These are phyloP conservation scores for Salmacisia buchloeana DNA, from an alignment of 1,284 basidiomycete species.

Conservation along the genomic window DNA sequence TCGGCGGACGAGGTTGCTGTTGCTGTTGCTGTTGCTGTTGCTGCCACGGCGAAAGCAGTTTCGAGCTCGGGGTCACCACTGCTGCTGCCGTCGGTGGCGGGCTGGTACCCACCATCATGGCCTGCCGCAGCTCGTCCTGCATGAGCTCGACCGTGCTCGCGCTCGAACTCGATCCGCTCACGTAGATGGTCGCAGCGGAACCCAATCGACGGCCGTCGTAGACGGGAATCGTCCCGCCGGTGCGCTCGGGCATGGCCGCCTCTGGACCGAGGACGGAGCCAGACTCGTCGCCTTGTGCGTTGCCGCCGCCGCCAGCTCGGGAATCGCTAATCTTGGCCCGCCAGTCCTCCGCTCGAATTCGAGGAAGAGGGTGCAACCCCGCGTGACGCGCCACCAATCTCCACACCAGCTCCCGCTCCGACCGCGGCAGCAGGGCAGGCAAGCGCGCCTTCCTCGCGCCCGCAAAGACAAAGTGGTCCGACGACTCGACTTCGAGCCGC, in stretches of 20 bases:
- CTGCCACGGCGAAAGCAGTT: neutral
- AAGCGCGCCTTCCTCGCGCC: neutral
- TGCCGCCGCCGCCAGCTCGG: neutral
- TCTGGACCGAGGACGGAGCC: neutral
- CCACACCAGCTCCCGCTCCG: conserved; percentile 4
- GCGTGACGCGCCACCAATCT: neutral
- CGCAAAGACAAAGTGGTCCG: conserved; percentile 4
- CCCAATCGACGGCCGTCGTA: neutral
- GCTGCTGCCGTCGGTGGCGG: neutral
- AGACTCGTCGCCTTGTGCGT: neutral
- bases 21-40: neutral
- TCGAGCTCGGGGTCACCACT: too few species aligned
- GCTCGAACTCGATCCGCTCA: neutral
- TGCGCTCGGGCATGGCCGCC: neutral
- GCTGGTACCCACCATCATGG: conserved; percentile 1
- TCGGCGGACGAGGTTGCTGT: neutral
- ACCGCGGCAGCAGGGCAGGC: neutral
- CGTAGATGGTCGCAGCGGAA: neutral
- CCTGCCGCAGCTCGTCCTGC: neutral
- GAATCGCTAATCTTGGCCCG: too few species aligned
- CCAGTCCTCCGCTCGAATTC: neutral
- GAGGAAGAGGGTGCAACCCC: neutral
- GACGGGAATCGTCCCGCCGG: neutral
- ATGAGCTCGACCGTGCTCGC: neutral
- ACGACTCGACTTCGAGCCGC: conserved; percentile 4